Evolutionary conservation across 345 rosid species (phyloP).

Genomic region (Pelargonium nanum): DNA sequence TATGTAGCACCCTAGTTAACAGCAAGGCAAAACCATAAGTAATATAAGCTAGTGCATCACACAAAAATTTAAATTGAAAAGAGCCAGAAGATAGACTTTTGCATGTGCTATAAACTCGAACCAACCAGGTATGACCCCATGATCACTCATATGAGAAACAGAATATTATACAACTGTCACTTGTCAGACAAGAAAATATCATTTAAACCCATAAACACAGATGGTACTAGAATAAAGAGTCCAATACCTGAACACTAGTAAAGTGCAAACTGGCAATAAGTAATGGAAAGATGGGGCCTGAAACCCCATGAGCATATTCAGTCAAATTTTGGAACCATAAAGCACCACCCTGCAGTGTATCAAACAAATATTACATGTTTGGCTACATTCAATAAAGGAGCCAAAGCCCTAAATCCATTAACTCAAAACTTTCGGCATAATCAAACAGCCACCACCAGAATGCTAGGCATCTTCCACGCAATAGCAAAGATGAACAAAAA

Average conservation of each 20-base stretch:
- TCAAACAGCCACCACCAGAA: not conserved
- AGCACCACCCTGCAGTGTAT: slow-evolving; percentile 75
- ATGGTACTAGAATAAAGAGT: not conserved
- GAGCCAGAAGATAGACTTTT: too few species aligned
- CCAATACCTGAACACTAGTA: slow-evolving; percentile 61
- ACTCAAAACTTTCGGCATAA: too few species aligned
- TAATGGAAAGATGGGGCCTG: slow-evolving; percentile 60
- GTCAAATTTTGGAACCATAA: slow-evolving; percentile 92
- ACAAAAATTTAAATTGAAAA: too few species aligned
- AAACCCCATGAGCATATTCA: slow-evolving; percentile 53
- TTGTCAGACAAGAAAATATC: too few species aligned
- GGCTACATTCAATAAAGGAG: not conserved
- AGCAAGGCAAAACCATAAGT: too few species aligned
- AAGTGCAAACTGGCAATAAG: slow-evolving; percentile 71
- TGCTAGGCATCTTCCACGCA: not conserved
- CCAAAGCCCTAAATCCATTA: slow-evolving; percentile 1
- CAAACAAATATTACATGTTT: slow-evolving; percentile 3
- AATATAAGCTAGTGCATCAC: too few species aligned
- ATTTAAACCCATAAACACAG: not conserved
- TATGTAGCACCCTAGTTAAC: too few species aligned
- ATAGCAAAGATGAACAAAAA: not conserved
- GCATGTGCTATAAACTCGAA: too few species aligned
- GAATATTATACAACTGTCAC: too few species aligned
- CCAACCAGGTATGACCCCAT: too few species aligned
- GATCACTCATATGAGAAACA: too few species aligned